A percentile compares a stretch with the other conserved stretches of the same genome.
phyloP scores from a whole-genome alignment of 2,329 filamentous ascomycete species.

The Cryoendolithus antarcticus region DNA sequence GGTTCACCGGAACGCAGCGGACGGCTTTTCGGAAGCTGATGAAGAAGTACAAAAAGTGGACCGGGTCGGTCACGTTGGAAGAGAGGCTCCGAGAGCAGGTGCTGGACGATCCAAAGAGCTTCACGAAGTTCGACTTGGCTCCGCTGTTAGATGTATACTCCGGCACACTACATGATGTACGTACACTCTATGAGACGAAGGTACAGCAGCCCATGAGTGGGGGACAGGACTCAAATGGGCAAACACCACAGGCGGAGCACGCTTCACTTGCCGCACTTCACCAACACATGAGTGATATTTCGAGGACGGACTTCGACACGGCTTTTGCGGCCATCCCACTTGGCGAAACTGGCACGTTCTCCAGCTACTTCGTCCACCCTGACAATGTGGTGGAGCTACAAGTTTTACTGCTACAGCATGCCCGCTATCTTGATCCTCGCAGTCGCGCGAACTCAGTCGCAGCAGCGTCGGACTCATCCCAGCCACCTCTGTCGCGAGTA shows the following conservation, averaged over 20 bases:
- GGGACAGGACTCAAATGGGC: slow-evolving; percentile 5
- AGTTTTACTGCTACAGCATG: slow-evolving; percentile 38
- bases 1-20: slow-evolving; percentile 62
- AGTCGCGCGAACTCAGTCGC: slow-evolving; percentile 17
- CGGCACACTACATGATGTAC: slow-evolving; percentile 32
- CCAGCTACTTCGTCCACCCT: slow-evolving; percentile 43
- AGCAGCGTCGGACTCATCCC: slow-evolving; percentile 1
- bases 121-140: slow-evolving; percentile 54
- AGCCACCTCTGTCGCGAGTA: not conserved
- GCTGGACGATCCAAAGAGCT: slow-evolving; percentile 55
- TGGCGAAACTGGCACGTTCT: slow-evolving; percentile 32
- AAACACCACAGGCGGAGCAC: slow-evolving; percentile 4
- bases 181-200: slow-evolving; percentile 30
- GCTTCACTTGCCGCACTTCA: slow-evolving; percentile 26
- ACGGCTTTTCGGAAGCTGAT: slow-evolving; percentile 71
- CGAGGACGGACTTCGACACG: slow-evolving; percentile 37
- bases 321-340: slow-evolving; percentile 36
- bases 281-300: slow-evolving; percentile 25
- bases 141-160: slow-evolving; percentile 38
- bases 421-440: slow-evolving; percentile 24
- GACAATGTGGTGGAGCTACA: slow-evolving; percentile 44
- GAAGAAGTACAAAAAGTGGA: slow-evolving; percentile 87
- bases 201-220: slow-evolving; percentile 11
- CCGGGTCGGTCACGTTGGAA: slow-evolving; percentile 53
- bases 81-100: slow-evolving; percentile 56